Conservation (phyloP, 1,284 basidiomycete genomes). For the Ceratobasidium sp. region DNA sequence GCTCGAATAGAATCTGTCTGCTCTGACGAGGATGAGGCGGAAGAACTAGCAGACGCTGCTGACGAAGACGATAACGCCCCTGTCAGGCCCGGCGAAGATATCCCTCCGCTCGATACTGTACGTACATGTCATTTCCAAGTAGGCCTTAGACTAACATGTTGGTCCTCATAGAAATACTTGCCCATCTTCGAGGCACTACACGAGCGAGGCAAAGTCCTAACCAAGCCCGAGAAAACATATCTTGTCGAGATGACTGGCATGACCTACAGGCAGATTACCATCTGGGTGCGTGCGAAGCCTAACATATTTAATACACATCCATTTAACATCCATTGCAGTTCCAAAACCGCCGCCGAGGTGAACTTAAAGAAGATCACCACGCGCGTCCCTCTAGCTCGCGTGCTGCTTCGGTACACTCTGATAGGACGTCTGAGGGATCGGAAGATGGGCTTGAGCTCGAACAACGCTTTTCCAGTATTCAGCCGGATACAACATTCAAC, state of each 20-base stretch:
- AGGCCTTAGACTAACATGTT: background rate
- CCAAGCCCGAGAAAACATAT: slow-evolving; percentile 43
- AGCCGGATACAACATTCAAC: slow-evolving; percentile 32
- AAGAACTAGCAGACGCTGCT: slow-evolving; percentile 10
- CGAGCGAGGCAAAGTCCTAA: slow-evolving; percentile 33
- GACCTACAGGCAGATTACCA: slow-evolving; percentile 45
- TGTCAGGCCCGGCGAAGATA: slow-evolving; percentile 23
- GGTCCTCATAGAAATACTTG: slow-evolving; percentile 28
- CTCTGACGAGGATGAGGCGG: slow-evolving; percentile 23
- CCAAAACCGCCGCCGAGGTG: slow-evolving; percentile 32
- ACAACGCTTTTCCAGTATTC: slow-evolving; percentile 8
- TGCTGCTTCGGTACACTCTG: slow-evolving; percentile 22
- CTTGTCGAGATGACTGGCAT: slow-evolving; percentile 42
- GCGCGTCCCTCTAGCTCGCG: slow-evolving; percentile 17
- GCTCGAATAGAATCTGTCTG: background rate
- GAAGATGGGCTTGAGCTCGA: slow-evolving; percentile 30
- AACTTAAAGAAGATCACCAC: slow-evolving; percentile 27
- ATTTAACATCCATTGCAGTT: slow-evolving; percentile 1
- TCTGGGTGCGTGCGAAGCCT: slow-evolving; percentile 40
- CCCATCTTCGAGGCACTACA: slow-evolving; percentile 35
- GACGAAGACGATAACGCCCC: slow-evolving; percentile 36
- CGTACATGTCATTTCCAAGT: background rate
- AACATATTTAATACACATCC: background rate
- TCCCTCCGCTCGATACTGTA: slow-evolving; percentile 32
- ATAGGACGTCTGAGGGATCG: slow-evolving; percentile 18